Base-by-base conservation (phyloP, 805 yeast species). In the Hanseniaspora lachancei region DNA sequence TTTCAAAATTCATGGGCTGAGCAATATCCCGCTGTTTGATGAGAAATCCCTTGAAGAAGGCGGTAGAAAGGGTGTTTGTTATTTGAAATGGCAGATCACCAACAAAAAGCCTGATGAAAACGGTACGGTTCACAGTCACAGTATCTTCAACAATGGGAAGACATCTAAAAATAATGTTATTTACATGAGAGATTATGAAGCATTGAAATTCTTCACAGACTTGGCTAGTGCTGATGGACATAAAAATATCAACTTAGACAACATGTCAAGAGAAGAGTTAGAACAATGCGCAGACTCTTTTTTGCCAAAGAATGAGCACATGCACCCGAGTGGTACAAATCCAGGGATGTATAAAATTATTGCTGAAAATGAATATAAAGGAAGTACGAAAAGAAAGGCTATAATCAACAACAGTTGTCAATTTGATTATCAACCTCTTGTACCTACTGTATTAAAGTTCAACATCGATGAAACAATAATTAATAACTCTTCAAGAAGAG, bases 51-150 rank as follows among this genome's bases (percentile, higher is more conserved):
- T 18, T 18, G 24, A 20, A 3, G 36, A 53, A 15, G 12, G 39
- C 6, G 89, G 86, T 60, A 74, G 83, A 1, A 72, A 80, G 2
- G 95, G 95, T 0, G 65, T 72, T 39, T 80, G 91, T 61, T 80
- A 68, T 59, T 77, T 88, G 20, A 80, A 81, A 57, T 77, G 89
- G 77, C 73, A 72, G 46, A 70, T 86, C 10, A 73, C 74, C 55
- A 88, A 84, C 47, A 65, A 46, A 16, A 44, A 24, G 5, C 44
- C 40, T 10, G 50, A 52, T 27, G 44, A 68, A 13, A 65, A 67
- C 3, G 70, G 70, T 8, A 62, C 64, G 1, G 7, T 32, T 12
- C 18, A 18, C 13, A 32, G 5, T 46, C 39, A 29, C 12, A 32
- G 72, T 72, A 62, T 71, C 66, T 61, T 70, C 76, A 58, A 57